phyloP scores from a whole-genome alignment of 352 stramenopile species.

The Phytophthora foliorum region DNA sequence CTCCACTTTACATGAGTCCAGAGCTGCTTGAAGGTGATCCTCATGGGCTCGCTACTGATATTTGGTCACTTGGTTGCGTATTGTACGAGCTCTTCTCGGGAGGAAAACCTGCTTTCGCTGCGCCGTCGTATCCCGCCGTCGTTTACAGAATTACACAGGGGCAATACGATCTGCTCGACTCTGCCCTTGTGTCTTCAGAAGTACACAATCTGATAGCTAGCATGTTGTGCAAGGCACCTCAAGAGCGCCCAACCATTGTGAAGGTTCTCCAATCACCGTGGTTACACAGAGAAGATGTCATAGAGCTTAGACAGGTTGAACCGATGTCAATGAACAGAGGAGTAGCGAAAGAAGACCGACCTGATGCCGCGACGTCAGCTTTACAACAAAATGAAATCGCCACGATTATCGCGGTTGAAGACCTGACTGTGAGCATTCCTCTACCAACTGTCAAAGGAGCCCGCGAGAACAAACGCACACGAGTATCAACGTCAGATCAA shows the following conservation, averaged over 20 bases:
- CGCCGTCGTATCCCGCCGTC: constrained; percentile 54
- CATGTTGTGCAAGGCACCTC: constrained; percentile 43
- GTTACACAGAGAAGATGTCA: neutral
- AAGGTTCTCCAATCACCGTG: constrained; percentile 29
- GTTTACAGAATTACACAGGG: constrained; percentile 57
- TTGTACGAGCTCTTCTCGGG: constrained; percentile 74
- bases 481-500: neutral
- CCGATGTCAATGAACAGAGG: neutral
- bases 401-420: neutral
- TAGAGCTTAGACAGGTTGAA: neutral
- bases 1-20: constrained; percentile 83
- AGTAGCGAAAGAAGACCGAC: neutral
- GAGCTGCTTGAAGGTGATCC: constrained; percentile 67
- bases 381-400: neutral
- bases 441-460: neutral
- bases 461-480: neutral
- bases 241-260: constrained; percentile 18
- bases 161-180: constrained; percentile 39
- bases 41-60: constrained; percentile 69
- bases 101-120: constrained; percentile 68
- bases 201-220: constrained; percentile 24
- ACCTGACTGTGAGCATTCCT: neutral
- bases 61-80: constrained; percentile 89
- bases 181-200: constrained; percentile 18
- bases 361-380: neutral